These are phyloP conservation scores for Psophocarpus tetragonolobus DNA, from an alignment of 306 rosid genomes.

Conservation along the genomic window DNA sequence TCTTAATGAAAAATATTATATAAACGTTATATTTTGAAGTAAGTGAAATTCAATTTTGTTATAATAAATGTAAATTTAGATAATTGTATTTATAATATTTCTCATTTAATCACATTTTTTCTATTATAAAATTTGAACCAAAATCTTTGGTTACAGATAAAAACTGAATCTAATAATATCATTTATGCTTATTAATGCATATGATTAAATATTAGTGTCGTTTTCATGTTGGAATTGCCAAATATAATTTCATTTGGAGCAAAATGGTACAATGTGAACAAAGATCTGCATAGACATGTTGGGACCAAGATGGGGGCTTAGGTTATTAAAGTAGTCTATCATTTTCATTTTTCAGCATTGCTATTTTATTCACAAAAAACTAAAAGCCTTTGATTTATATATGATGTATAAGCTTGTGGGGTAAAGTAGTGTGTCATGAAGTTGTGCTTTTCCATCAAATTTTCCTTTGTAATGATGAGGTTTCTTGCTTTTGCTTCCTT, in stretches of 20 bases:
- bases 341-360: conserved; percentile 38
- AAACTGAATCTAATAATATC: too few species aligned
- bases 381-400: conserved; percentile 54
- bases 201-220: not conserved
- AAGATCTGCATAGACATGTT: conserved; percentile 39
- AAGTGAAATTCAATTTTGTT: too few species aligned
- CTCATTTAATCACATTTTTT: too few species aligned
- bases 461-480: conserved; percentile 67
- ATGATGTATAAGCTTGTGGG: conserved; percentile 55
- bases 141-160: too few species aligned
- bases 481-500: conserved; percentile 13
- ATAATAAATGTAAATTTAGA: too few species aligned
- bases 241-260: conserved; percentile 32
- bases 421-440: not conserved
- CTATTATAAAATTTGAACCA: too few species aligned
- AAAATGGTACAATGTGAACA: conserved; percentile 41
- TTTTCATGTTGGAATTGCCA: not conserved
- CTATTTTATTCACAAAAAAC: conserved; percentile 32
- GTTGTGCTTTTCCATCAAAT: conserved; percentile 49
- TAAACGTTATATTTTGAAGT: too few species aligned
- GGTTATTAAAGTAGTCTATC: conserved; percentile 51
- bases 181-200: not conserved
- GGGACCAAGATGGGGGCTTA: conserved; percentile 66
- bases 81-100: too few species aligned
- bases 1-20: too few species aligned